phyloP scores from a whole-genome alignment of 768 basidiomycete species.

The Imleria badia region DNA sequence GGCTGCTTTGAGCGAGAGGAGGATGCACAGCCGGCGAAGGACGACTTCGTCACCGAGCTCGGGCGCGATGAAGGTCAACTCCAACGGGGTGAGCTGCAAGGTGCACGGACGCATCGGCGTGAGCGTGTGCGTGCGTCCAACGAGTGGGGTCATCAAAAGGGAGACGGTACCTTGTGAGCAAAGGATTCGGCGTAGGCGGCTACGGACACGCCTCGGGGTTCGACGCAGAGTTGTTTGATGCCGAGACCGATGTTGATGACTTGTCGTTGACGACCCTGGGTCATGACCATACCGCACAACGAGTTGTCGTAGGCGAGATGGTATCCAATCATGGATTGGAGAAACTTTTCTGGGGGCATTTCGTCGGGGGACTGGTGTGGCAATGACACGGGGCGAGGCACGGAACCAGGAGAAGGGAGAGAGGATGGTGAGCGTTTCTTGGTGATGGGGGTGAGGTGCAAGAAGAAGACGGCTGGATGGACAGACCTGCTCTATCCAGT shows the following conservation, averaged over 20 bases:
- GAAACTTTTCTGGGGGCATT: conserved; percentile 61
- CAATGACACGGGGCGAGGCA: not conserved
- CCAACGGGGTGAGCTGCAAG: conserved; percentile 43
- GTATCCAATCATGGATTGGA: conserved; percentile 78
- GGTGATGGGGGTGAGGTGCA: not conserved
- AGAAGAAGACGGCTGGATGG: not conserved
- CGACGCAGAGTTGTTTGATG: conserved; percentile 63
- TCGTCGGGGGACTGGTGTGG: conserved; percentile 49
- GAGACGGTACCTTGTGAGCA: conserved; percentile 64
- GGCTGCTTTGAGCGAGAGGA: conserved; percentile 76
- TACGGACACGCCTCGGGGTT: conserved; percentile 59
- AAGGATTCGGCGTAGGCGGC: conserved; percentile 68
- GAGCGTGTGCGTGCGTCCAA: not conserved
- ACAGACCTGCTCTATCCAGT: conserved; percentile 78
- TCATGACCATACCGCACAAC: conserved; percentile 82
- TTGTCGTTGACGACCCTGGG: conserved; percentile 70
- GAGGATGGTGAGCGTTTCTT: conserved; percentile 1
- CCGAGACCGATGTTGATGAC: conserved; percentile 85
- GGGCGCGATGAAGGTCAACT: conserved; percentile 51
- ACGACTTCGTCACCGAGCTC: conserved; percentile 60
- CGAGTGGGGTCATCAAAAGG: not conserved
- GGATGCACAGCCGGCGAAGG: conserved; percentile 72
- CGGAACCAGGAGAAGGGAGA: not conserved
- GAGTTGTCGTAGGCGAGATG: conserved; percentile 68
- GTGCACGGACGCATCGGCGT: not conserved